Conservation (phyloP, 1,139 yeast species). For the Suhomyces chickasaworum region DNA sequence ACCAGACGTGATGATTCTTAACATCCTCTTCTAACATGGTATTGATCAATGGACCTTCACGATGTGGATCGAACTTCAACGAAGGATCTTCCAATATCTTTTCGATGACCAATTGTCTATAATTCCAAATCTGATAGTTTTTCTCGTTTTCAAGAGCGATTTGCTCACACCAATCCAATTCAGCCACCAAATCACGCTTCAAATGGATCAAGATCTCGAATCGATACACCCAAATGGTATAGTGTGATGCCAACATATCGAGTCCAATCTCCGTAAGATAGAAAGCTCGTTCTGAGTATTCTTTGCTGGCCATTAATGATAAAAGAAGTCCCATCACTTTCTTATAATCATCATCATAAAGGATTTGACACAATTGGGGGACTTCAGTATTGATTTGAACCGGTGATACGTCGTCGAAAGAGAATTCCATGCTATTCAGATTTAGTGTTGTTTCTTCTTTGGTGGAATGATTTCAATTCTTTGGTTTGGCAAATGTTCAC, state of each 20-base stretch:
- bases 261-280: conserved; percentile 66
- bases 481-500: neutral
- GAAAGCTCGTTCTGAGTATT: conserved; percentile 71
- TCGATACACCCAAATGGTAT: conserved; percentile 87
- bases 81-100: conserved; percentile 26
- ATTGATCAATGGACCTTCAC: conserved; percentile 65
- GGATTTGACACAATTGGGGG: conserved; percentile 68
- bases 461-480: no score
- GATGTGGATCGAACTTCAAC: conserved; percentile 39
- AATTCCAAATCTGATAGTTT: conserved; percentile 96
- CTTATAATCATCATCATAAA: conserved; percentile 74
- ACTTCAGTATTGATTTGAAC: conserved; percentile 47
- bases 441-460: no score
- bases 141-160: conserved; percentile 78
- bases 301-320: conserved; percentile 60
- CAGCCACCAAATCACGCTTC: conserved; percentile 30
- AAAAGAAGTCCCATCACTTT: conserved; percentile 61
- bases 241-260: conserved; percentile 80
- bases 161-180: conserved; percentile 67
- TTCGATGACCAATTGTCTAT: conserved; percentile 64
- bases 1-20: conserved; percentile 96
- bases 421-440: neutral
- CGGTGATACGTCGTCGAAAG: conserved; percentile 45
- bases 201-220: conserved; percentile 53
- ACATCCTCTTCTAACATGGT: conserved; percentile 75